These are phyloP conservation scores for Rhipidocladum racemiflorum DNA, from an alignment of 176 grass and related monocot genomes.

Conservation along the genomic window DNA sequence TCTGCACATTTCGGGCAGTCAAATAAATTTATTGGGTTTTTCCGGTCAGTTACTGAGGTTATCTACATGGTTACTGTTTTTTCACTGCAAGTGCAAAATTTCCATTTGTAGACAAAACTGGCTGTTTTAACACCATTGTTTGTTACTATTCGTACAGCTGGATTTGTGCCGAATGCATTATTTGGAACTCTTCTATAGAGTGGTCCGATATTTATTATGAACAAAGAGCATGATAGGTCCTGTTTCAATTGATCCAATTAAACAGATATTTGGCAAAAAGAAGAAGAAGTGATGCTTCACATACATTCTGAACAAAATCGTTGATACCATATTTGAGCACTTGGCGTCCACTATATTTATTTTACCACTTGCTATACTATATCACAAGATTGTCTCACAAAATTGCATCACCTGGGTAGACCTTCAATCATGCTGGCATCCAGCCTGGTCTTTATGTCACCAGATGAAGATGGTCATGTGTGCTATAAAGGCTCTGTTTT, in stretches of 20 bases:
- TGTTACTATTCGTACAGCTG: neutral
- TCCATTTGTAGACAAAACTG: neutral
- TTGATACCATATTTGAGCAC: neutral
- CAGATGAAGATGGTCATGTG: neutral
- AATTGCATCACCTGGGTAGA: neutral
- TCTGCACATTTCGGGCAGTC: neutral
- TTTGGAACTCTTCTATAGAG: neutral
- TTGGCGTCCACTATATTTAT: neutral
- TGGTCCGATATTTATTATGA: neutral
- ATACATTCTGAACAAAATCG: neutral
- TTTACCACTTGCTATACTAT: neutral
- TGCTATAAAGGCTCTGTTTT: neutral
- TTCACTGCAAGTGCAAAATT: neutral
- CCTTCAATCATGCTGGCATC: neutral
- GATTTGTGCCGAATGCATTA: neutral
- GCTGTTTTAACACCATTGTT: neutral
- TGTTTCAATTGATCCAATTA: neutral
- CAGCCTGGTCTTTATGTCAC: neutral
- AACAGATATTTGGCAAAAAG: neutral
- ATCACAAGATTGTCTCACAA: neutral
- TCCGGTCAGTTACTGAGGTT: neutral
- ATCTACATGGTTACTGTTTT: neutral
- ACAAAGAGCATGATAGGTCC: neutral
- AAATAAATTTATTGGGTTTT: neutral
- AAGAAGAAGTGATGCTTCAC: neutral